Evolutionary conservation across 805 yeast species (phyloP).

Genomic region (Candida awuae): DNA sequence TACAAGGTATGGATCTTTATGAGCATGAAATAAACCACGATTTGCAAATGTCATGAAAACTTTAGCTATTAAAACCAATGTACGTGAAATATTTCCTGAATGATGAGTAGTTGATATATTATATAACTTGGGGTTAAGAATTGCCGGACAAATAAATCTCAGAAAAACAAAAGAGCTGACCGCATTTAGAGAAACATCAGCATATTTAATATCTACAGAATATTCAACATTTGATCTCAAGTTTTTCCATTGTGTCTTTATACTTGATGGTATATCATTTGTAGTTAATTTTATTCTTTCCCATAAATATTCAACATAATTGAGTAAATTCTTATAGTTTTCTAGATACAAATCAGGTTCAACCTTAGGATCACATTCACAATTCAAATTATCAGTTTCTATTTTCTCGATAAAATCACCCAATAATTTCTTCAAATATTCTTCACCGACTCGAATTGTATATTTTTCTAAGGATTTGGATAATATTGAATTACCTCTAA

Average conservation of each 20-base stretch:
- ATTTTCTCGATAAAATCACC: conserved; percentile 57
- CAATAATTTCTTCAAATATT: conserved; percentile 63
- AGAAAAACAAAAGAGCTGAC: conserved; percentile 78
- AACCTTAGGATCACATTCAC: conserved; percentile 76
- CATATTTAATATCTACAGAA: conserved; percentile 48
- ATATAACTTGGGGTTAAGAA: conserved; percentile 81
- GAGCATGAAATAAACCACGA: conserved; percentile 59
- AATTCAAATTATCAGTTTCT: conserved; percentile 40
- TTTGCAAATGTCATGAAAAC: conserved; percentile 72
- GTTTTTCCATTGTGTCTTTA: conserved; percentile 55
- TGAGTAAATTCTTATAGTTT: conserved; percentile 32
- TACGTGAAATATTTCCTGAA: conserved; percentile 62
- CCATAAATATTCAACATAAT: conserved; percentile 56
- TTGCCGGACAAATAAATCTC: conserved; percentile 84
- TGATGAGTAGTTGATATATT: conserved; percentile 65
- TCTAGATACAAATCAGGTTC: conserved; percentile 30
- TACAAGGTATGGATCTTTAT: conserved; percentile 76
- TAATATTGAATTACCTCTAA: conserved; percentile 78
- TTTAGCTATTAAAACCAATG: conserved; percentile 76
- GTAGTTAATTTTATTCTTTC: conserved; percentile 51
- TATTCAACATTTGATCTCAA: conserved; percentile 59
- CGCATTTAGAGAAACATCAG: conserved; percentile 52
- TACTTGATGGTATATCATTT: conserved; percentile 63
- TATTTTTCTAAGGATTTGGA: conserved; percentile 76
- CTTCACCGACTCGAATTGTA: conserved; percentile 69